These are phyloP conservation scores for Barnettozyma pratensis DNA, from an alignment of 805 yeast genomes.

Conservation along the genomic window DNA sequence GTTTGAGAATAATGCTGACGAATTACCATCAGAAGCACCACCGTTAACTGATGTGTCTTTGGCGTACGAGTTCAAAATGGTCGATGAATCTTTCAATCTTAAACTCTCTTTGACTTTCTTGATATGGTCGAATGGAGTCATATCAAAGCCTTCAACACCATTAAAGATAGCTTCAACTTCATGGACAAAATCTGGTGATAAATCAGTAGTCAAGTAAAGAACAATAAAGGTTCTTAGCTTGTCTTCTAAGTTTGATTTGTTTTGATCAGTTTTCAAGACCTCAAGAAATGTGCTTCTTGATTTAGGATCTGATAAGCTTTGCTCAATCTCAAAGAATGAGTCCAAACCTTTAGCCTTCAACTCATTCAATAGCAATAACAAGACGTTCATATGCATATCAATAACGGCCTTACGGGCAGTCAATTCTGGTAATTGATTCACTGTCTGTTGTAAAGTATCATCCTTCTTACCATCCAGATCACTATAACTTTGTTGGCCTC, in stretches of 20 bases:
- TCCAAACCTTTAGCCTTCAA: slow-evolving; percentile 85
- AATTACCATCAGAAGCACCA: slow-evolving; percentile 22
- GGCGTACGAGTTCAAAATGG: slow-evolving; percentile 30
- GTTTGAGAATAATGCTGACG: slow-evolving; percentile 63
- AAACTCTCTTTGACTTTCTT: slow-evolving; percentile 76
- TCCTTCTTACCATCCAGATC: slow-evolving; percentile 60
- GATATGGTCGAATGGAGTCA: slow-evolving; percentile 58
- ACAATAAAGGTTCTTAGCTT: slow-evolving; percentile 87
- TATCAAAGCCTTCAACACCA: slow-evolving; percentile 50
- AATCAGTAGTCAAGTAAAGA: slow-evolving; percentile 51
- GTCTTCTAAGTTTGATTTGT: slow-evolving; percentile 65
- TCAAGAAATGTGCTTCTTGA: slow-evolving; percentile 55
- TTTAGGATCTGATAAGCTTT: slow-evolving; percentile 56
- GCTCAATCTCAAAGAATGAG: slow-evolving; percentile 91
- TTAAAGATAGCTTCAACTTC: slow-evolving; percentile 62
- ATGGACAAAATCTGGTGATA: slow-evolving; percentile 43
- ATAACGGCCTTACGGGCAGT: slow-evolving; percentile 82
- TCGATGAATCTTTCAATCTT: slow-evolving; percentile 42
- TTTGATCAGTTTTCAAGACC: slow-evolving; percentile 42
- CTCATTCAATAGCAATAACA: slow-evolving; percentile 76
- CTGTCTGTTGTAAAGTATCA: slow-evolving; percentile 73
- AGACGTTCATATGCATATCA: slow-evolving; percentile 95
- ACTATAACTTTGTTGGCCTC: slow-evolving; percentile 63
- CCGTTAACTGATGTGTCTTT: slow-evolving; percentile 21
- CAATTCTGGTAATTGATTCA: slow-evolving; percentile 86